A percentile compares a stretch with the other conserved stretches of the same genome.
phyloP scores from a whole-genome alignment of 108 stramenopile genomes.

The Discostella pseudostelligera region DNA sequence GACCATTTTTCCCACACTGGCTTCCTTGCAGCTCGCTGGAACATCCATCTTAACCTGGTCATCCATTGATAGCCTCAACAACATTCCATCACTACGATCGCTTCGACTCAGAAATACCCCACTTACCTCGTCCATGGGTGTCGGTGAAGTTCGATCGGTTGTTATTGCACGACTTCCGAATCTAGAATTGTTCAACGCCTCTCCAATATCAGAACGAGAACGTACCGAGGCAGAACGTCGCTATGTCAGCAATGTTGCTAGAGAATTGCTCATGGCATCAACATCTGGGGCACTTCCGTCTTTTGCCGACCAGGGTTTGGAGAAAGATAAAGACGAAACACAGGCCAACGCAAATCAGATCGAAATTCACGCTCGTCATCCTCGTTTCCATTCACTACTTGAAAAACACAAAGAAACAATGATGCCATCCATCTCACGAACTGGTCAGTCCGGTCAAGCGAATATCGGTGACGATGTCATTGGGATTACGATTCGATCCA shows the following conservation, averaged over 20 bases:
- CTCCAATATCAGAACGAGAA: slow-evolving; percentile 61
- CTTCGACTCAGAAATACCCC: slow-evolving; percentile 75
- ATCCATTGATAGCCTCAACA: slow-evolving; percentile 60
- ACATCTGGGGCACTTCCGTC: slow-evolving; percentile 29
- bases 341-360: slow-evolving; percentile 16
- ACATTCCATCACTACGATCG: slow-evolving; percentile 43
- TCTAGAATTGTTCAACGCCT: slow-evolving; percentile 72
- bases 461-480: slow-evolving; percentile 57
- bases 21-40: slow-evolving; percentile 67
- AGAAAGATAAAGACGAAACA: background rate
- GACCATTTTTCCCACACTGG: slow-evolving; percentile 45
- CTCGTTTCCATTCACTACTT: slow-evolving; percentile 51
- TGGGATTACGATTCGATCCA: slow-evolving; percentile 68
- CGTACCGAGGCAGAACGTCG: slow-evolving; percentile 79
- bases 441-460: slow-evolving; percentile 12
- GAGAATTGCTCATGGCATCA: slow-evolving; percentile 52
- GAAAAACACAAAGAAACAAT: slow-evolving; percentile 63
- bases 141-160: slow-evolving; percentile 68
- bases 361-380: slow-evolving; percentile 53
- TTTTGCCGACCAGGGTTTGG: background rate
- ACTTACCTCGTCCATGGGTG: slow-evolving; percentile 64
- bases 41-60: slow-evolving; percentile 63
- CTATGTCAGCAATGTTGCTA: slow-evolving; percentile 68
- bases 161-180: slow-evolving; percentile 74
- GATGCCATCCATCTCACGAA: slow-evolving; percentile 24